Evolutionary conservation across 2,329 filamentous ascomycete genomes (phyloP).

Genomic region (Penicillium paneum): DNA sequence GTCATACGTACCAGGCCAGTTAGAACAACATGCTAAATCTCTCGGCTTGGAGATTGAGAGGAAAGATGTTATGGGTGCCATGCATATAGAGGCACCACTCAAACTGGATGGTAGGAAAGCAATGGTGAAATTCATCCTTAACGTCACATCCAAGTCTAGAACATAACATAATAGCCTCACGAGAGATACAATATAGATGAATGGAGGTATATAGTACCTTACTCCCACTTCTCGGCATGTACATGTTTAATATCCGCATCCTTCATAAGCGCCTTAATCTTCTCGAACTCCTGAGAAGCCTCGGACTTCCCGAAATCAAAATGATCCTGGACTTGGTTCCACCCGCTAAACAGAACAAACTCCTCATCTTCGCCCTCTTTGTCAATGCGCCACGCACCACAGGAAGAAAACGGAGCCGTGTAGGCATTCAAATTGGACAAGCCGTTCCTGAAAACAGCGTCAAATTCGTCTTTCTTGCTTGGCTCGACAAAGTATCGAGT

Average conservation of each 20-base stretch:
- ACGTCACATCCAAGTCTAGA: neutral
- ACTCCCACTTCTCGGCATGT: conserved; percentile 16
- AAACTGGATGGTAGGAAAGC: conserved; percentile 44
- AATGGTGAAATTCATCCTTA: conserved; percentile 31
- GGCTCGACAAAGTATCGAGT: conserved; percentile 32
- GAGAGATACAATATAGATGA: neutral
- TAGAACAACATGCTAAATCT: conserved; percentile 36
- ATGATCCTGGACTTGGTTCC: conserved; percentile 38
- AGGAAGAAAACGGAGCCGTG: conserved; percentile 28
- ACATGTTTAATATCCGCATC: conserved; percentile 31
- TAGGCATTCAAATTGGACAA: conserved; percentile 27
- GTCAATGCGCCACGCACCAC: conserved; percentile 44
- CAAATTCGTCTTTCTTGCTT: conserved; percentile 26
- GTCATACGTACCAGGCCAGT: conserved; percentile 31
- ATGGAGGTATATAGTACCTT: neutral
- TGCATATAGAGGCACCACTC: conserved; percentile 51
- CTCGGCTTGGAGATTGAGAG: conserved; percentile 37
- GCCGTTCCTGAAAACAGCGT: conserved; percentile 23
- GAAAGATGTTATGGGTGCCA: conserved; percentile 44
- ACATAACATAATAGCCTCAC: neutral
- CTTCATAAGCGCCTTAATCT: conserved; percentile 23
- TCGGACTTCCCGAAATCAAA: conserved; percentile 33
- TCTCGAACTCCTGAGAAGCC: conserved; percentile 28
- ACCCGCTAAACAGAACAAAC: conserved; percentile 44
- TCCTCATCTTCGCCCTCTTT: conserved; percentile 37